phyloP scores from a whole-genome alignment of 805 yeast genomes.

The Schwanniomyces occidentalis region DNA sequence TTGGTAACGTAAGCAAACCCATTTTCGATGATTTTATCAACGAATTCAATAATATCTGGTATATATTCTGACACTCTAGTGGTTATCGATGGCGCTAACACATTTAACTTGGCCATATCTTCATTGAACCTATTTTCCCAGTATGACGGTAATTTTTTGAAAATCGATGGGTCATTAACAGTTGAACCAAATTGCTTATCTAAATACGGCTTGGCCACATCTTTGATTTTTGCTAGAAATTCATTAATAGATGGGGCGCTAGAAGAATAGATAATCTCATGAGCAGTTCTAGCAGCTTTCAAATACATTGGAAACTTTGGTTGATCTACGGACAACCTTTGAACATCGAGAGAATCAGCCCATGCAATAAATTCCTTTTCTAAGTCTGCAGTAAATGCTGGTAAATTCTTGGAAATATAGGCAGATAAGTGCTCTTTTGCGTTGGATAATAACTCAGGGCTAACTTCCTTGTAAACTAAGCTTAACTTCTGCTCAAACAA shows the following conservation, averaged over 20 bases:
- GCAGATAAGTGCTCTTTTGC: slow-evolving; percentile 44
- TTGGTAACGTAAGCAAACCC: slow-evolving; percentile 82
- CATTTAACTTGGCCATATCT: slow-evolving; percentile 86
- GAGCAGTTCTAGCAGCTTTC: slow-evolving; percentile 59
- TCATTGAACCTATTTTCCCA: slow-evolving; percentile 86
- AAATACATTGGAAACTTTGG: slow-evolving; percentile 90
- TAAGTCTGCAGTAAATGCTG: slow-evolving; percentile 33
- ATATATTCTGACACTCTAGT: slow-evolving; percentile 95
- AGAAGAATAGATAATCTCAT: slow-evolving; percentile 38
- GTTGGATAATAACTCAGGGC: slow-evolving; percentile 36
- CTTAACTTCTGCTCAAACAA: slow-evolving; percentile 63
- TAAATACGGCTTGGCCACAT: slow-evolving; percentile 69
- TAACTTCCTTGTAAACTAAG: slow-evolving; percentile 24
- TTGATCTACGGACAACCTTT: slow-evolving; percentile 49
- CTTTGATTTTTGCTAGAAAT: slow-evolving; percentile 59
- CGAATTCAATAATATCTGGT: slow-evolving; percentile 86
- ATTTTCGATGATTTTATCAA: slow-evolving; percentile 67
- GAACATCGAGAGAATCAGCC: slow-evolving; percentile 50
- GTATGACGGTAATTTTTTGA: slow-evolving; percentile 76
- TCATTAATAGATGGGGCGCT: slow-evolving; percentile 24
- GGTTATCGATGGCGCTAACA: slow-evolving; percentile 77
- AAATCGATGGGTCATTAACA: slow-evolving; percentile 82
- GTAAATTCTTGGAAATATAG: slow-evolving; percentile 58
- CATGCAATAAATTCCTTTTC: slow-evolving; percentile 49
- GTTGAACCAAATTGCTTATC: slow-evolving; percentile 73